Evolutionary conservation across 179 eudicot genomes (phyloP).

Genomic region (Gypsophila paniculata): DNA sequence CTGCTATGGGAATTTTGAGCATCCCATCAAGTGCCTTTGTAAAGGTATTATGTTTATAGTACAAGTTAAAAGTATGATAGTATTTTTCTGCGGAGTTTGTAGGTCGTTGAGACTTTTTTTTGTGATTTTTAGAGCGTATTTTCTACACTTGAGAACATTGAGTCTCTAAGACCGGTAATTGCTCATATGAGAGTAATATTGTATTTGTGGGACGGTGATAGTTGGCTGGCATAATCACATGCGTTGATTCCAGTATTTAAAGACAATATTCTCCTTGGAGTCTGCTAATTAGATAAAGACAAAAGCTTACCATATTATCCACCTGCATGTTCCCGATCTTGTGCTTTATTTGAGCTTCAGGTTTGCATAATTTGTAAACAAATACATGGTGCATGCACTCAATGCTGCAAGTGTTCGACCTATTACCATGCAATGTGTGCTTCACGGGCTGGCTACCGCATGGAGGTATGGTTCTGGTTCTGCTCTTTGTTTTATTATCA

Average conservation of each 20-base stretch:
- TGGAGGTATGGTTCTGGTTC: conserved; percentile 62
- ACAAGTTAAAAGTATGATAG: background rate
- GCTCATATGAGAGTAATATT: background rate
- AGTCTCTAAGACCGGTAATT: background rate
- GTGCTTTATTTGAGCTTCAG: conserved; percentile 38
- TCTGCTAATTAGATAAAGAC: background rate
- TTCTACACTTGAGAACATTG: background rate
- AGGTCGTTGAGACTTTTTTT: background rate
- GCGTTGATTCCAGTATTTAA: background rate
- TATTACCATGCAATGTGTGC: conserved; percentile 99
- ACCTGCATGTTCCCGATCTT: conserved; percentile 1
- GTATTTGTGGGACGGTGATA: background rate
- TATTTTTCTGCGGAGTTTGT: background rate
- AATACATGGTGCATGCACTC: conserved; percentile 98
- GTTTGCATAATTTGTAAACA: conserved; percentile 96
- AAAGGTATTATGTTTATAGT: conserved; percentile 45
- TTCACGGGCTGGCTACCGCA: conserved; percentile 95
- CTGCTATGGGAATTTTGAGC: conserved; percentile 94
- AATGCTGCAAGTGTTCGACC: conserved; percentile 92
- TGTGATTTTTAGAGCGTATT: background rate
- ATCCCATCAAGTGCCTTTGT: conserved; percentile 86
- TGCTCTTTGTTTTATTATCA: background rate
- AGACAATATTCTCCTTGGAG: background rate
- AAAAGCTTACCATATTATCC: no score
- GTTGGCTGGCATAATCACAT: background rate